A percentile compares a stretch with the other conserved stretches of the same genome.
Conservation (phyloP, 2,329 filamentous ascomycete genomes). For the Scedosporium aurantiacum region DNA sequence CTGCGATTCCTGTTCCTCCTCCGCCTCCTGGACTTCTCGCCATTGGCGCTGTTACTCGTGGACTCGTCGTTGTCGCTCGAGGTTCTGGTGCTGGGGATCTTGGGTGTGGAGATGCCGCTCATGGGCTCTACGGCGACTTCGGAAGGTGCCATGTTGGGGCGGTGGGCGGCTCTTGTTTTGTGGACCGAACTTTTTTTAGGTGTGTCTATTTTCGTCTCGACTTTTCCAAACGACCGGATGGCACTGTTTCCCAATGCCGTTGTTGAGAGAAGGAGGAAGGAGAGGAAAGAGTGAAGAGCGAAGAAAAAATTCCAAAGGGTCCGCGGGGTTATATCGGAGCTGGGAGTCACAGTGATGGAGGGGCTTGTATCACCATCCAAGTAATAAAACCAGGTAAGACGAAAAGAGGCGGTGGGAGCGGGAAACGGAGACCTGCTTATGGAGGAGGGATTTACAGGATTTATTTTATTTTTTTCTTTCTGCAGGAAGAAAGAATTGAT, state of each 20-base stretch:
- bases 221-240: background rate
- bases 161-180: background rate
- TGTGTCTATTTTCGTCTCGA: background rate
- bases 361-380: background rate
- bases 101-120: slow-evolving; percentile 4
- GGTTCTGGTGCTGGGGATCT: slow-evolving; percentile 5
- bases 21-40: slow-evolving; percentile 9
- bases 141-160: slow-evolving; percentile 7
- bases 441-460: background rate
- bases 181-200: background rate
- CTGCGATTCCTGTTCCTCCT: slow-evolving; percentile 2
- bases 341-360: background rate
- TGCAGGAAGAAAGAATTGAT: background rate
- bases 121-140: slow-evolving; percentile 1
- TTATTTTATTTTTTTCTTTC: background rate
- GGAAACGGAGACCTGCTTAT: background rate
- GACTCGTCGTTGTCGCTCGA: slow-evolving; percentile 9
- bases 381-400: too few relatives aligned
- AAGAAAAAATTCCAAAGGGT: background rate
- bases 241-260: background rate
- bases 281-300: background rate
- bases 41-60: slow-evolving; percentile 4
- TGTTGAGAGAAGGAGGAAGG: background rate
- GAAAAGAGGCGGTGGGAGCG: background rate
- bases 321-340: background rate